A percentile compares a stretch with the other conserved stretches of the same genome.
phyloP scores from a whole-genome alignment of 306 rosid genomes.

The Ochetophila trinervis region DNA sequence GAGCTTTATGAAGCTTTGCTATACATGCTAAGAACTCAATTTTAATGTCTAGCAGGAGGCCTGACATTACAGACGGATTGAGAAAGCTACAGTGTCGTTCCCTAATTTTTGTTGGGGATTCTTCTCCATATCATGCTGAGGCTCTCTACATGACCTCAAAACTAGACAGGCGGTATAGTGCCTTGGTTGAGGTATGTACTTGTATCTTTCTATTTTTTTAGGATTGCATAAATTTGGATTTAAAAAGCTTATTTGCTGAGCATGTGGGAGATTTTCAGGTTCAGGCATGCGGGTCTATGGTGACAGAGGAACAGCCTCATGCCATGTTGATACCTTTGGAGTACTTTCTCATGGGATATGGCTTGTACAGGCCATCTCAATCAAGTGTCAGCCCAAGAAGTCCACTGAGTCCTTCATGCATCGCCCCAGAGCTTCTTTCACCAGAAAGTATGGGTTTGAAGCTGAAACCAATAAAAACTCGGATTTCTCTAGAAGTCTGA shows the following conservation, averaged over 20 bases:
- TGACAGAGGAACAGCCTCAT: conserved; percentile 98
- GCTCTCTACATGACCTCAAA: conserved; percentile 83
- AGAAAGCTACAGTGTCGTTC: conserved; percentile 81
- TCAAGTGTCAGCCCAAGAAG: conserved; percentile 86
- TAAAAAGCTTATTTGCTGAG: conserved; percentile 13
- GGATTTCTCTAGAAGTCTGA: conserved; percentile 45
- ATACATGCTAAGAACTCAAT: conserved; percentile 7
- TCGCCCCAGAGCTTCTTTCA: conserved; percentile 86
- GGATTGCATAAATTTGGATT: neutral
- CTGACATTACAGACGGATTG: conserved; percentile 68
- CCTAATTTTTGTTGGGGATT: conserved; percentile 84
- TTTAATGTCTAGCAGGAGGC: conserved; percentile 56
- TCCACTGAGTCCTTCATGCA: conserved; percentile 89
- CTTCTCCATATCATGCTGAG: conserved; percentile 77
- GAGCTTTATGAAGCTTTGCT: conserved; percentile 2
- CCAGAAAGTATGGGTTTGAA: conserved; percentile 99
- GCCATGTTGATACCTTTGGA: conserved; percentile 96
- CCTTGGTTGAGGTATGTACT: conserved; percentile 80
- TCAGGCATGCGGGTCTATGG: conserved; percentile 94
- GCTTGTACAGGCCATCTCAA: conserved; percentile 71
- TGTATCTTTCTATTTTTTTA: neutral
- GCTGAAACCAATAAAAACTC: conserved; percentile 89
- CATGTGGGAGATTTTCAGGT: conserved; percentile 53
- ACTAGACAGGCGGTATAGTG: conserved; percentile 78
- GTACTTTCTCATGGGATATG: conserved; percentile 90